Evolutionary conservation across 2,329 filamentous ascomycete genomes (phyloP), one percentile per base, ranked within the genome.

Genomic region (Cercospora citrullina): DNA sequence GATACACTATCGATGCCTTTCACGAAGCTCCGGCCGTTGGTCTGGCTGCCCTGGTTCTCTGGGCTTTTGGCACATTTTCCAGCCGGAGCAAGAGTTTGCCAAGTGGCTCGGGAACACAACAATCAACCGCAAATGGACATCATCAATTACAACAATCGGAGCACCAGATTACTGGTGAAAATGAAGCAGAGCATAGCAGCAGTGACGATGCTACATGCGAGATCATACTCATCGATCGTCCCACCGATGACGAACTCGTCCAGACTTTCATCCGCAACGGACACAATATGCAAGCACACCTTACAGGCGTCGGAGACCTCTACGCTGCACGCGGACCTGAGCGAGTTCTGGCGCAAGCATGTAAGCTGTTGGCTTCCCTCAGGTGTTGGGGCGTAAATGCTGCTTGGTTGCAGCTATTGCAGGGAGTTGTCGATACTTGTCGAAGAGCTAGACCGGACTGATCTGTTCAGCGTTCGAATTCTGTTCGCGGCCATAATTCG

Each of bases 1-100:
- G 83, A 16, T 86, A 83, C 71, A 82, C 81, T 2, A 78, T 79
- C 1, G 81, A 81, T 69, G 81, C 79, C 12, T 85, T 85, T 69
- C 91, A 91, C 75, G 86, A 87, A 72, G 87, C 89, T 0, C 85
- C 91, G 3, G 86, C 86, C 0, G 84, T 91, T 0, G 89, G 90
- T 71, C 88, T 91, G 71, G 88, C 87, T 3, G 83, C 86, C 9
- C 80, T 92, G 3, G 85, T 86, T 0, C 78, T 92, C 12, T 92
- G 90, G 90, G 85, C 86, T 0, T 91, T 83, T 69, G 77, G 80
- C 3, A 76, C 72, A 5, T 77, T 73, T 48, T 60, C 70, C 30
- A 58, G 58, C 23, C 65, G 55, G 48, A 30, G 53, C 28, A 57
- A 23, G 14, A 57, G 21, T 57, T 28, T 28, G 23, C 31, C 26